Evolutionary conservation across 2,329 filamentous ascomycete genomes (phyloP), one percentile per base, ranked within the genome.

Genomic region (Aspergillus fumigatiaffinis): DNA sequence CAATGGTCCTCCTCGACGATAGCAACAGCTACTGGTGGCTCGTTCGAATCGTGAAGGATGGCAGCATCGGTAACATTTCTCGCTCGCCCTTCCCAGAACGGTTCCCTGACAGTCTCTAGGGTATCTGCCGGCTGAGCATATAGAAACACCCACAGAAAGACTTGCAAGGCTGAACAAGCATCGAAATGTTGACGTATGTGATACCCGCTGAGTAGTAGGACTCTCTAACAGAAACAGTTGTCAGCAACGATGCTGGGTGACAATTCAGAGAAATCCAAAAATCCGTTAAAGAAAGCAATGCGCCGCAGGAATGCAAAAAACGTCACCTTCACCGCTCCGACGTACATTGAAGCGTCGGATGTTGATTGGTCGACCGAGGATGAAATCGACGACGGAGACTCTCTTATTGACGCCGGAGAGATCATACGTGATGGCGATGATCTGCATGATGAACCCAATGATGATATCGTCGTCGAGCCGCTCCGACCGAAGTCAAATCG

Each of bases 21-120:
- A 97, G 92, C 78, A 99, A 99, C 78, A 97, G 92, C 77, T 99
- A 99, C 75, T 99, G 94, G 94, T 99, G 94, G 94, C 84, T 99
- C 60, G 94, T 99, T 14, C 85, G 93, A 63, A 90, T 99, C 49
- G 92, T 97, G 53, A 97, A 97, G 75, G 94, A 99, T 76, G 95
- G 90, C 73, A 97, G 92, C 72, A 99, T 99, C 74, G 86, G 86
- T 87, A 74, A 59, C 81, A 68, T 41, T 17, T 10, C 20, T 32
- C n/a, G 25, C 52, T 50, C 29, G n/a, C 51, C n/a, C 17, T 50
- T 42, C 38, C 38, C 51, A 85, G 83, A 87, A 73, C 56, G 79
- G 66, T 8, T 23, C 23, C 51, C 74, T 69, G 59, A 66, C 62
- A 53, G 23, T 52, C 26, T 21, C 38, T 60, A 96, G 93, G 93